Conservation (phyloP, 495 filamentous ascomycete species). For the Talaromyces thailandensis region DNA sequence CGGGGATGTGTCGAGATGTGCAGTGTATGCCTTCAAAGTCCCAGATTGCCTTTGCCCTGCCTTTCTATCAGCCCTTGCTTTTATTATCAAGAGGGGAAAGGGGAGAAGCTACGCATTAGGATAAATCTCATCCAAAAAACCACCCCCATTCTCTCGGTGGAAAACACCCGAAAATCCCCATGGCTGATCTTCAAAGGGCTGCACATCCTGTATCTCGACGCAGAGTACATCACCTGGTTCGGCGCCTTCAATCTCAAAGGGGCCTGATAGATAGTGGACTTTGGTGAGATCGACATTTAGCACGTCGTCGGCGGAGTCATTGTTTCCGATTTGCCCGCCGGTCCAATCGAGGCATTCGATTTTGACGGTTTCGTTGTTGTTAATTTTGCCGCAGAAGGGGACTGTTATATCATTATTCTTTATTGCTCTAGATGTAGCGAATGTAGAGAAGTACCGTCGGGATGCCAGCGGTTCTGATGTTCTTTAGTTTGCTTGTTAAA, state of each 20-base stretch:
- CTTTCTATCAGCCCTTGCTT: neutral
- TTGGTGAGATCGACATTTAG: constrained; percentile 75
- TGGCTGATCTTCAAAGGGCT: constrained; percentile 76
- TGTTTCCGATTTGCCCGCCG: constrained; percentile 82
- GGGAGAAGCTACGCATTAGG: constrained; percentile 53
- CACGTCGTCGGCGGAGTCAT: constrained; percentile 84
- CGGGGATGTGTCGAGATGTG: constrained; percentile 82
- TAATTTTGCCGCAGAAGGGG: constrained; percentile 65
- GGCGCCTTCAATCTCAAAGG: constrained; percentile 82
- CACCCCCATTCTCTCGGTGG: constrained; percentile 74
- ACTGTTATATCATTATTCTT: constrained; percentile 45
- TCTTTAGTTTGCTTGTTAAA: neutral
- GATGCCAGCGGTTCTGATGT: neutral
- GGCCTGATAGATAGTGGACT: constrained; percentile 83
- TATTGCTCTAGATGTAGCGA: too few species aligned
- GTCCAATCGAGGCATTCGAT: constrained; percentile 91
- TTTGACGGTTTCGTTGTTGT: constrained; percentile 82
- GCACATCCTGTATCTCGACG: constrained; percentile 93
- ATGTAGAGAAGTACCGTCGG: constrained; percentile 1
- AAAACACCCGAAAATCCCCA: constrained; percentile 95
- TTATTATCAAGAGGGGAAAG: neutral
- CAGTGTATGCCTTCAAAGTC: constrained; percentile 95
- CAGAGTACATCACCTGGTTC: constrained; percentile 80
- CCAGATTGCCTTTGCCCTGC: constrained; percentile 90
- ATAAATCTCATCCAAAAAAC: constrained; percentile 86